Evolutionary conservation across 768 basidiomycete species (phyloP), one percentile per base, ranked within the genome.

Genomic region (Suillus weaverae): DNA sequence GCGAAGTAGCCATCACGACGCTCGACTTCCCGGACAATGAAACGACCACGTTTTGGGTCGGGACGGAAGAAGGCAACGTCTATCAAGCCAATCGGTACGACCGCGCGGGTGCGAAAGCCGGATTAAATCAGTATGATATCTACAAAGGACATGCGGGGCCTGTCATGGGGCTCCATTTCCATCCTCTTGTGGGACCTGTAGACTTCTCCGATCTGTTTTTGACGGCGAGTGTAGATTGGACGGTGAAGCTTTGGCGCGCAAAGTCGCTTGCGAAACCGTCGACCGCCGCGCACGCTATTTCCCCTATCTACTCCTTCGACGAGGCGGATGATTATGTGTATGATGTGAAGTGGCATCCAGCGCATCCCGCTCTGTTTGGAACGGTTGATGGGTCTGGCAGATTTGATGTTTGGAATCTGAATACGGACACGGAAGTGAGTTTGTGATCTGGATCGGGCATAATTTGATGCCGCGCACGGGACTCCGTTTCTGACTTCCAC

Each of bases 251-350:
- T 2, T 99, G 97, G 97, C 84, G 95, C 48, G 85, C 93, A 9
- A 93, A 89, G 77, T 87, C 86, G 13, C 78, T 90, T 44, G 82
- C 90, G 50, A 93, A 93, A 76, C 86, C 91, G 9, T 89, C 89
- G 8, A 88, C 89, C 43, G 72, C 79, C 0, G 80, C 81, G 20
- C 75, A 75, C 10, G 75, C 77, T 20, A 81, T 96, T n/a, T 53
- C 85, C 0, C 93, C 97, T 3, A 69, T 99, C 30, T 91, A 96
- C 74, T 95, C 94, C 46, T 99, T 99, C 71, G 97, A 99, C 69
- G 97, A 98, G 76, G 93, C 95, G 14, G 95, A 96, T 73, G 97
- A 99, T 76, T 98, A 99, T 74, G 97, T 99, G 11, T 99, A 97
- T 78, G 97, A 98, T 79, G 96, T 94, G 54, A 93, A 91, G 75